Evolutionary conservation across 179 eudicot genomes (phyloP).

Genomic region (Pouteria campechiana): DNA sequence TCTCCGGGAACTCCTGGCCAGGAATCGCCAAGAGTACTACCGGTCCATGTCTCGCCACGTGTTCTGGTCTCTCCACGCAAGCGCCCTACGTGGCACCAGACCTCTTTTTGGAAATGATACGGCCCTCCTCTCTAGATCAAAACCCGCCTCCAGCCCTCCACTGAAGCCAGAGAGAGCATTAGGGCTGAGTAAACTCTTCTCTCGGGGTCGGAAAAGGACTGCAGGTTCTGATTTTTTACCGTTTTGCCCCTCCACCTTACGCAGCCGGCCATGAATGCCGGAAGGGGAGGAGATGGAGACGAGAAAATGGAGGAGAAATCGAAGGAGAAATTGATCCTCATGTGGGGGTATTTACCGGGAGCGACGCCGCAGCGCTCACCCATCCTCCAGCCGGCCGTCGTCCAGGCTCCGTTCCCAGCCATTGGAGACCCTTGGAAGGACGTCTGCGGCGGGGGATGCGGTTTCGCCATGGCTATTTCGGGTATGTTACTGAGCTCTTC

Average conservation of each 20-base stretch:
- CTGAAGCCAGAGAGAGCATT: too few species aligned
- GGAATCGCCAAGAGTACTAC: slow-evolving; percentile 15
- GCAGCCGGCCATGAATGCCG: slow-evolving; percentile 29
- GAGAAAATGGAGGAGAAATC: slow-evolving; percentile 24
- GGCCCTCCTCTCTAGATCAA: slow-evolving; percentile 6
- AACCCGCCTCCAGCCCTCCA: not conserved
- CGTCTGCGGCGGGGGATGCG: slow-evolving; percentile 95
- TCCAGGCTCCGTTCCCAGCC: slow-evolving; percentile 39
- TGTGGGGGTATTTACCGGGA: slow-evolving; percentile 99
- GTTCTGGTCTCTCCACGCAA: slow-evolving; percentile 28
- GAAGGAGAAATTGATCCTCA: slow-evolving; percentile 39
- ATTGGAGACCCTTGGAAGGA: slow-evolving; percentile 47
- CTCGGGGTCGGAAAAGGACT: slow-evolving; percentile 2
- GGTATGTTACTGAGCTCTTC: slow-evolving; percentile 46
- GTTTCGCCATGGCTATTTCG: slow-evolving; percentile 89
- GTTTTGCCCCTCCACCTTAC: too few species aligned
- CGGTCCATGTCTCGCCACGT: slow-evolving; percentile 46
- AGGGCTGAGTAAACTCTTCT: not conserved
- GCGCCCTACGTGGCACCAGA: slow-evolving; percentile 64
- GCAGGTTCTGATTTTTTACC: not conserved
- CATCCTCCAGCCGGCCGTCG: slow-evolving; percentile 50
- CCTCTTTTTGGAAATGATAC: slow-evolving; percentile 46
- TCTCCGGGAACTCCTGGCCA: slow-evolving; percentile 53
- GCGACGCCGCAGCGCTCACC: slow-evolving; percentile 85
- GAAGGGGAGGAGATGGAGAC: slow-evolving; percentile 25